A percentile compares a stretch with the other conserved stretches of the same genome.
Evolutionary conservation across 1,284 basidiomycete genomes (phyloP).

Genomic region (Phaffia rhodozyma): DNA sequence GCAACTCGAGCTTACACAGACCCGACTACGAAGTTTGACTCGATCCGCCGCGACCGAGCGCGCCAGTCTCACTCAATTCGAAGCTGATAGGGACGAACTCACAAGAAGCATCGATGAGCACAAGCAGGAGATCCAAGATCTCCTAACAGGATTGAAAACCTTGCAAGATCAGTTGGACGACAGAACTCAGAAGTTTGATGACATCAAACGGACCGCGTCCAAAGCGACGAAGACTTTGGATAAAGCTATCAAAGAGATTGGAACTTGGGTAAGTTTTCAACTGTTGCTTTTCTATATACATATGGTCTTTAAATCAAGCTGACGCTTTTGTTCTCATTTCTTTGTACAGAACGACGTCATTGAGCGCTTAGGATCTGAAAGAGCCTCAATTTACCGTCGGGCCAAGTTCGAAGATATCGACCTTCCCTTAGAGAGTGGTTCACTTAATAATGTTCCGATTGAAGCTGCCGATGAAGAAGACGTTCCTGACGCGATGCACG

Average conservation of each 20-base stretch:
- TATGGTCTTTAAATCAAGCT: too few relatives aligned
- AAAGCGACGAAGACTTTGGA: conserved; percentile 69
- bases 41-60: conserved; percentile 48
- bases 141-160: conserved; percentile 41
- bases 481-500: conserved; percentile 51
- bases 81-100: conserved; percentile 47
- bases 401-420: conserved; percentile 89
- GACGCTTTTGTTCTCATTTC: neutral
- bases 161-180: conserved; percentile 44
- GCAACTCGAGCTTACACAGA: conserved; percentile 51
- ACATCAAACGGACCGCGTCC: conserved; percentile 55
- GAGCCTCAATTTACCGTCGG: conserved; percentile 75
- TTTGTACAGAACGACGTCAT: conserved; percentile 73
- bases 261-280: conserved; percentile 46
- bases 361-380: conserved; percentile 72
- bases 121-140: conserved; percentile 47
- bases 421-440: conserved; percentile 64
- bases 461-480: conserved; percentile 57
- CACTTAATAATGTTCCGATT: conserved; percentile 77
- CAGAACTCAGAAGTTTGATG: conserved; percentile 58
- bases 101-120: conserved; percentile 54
- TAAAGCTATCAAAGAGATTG: conserved; percentile 78
- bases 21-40: conserved; percentile 51
- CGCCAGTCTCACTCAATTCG: conserved; percentile 46
- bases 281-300: neutral